These are phyloP conservation scores for Gymnopus androsaceus DNA, from an alignment of 1,284 basidiomycete species.

Conservation along the genomic window DNA sequence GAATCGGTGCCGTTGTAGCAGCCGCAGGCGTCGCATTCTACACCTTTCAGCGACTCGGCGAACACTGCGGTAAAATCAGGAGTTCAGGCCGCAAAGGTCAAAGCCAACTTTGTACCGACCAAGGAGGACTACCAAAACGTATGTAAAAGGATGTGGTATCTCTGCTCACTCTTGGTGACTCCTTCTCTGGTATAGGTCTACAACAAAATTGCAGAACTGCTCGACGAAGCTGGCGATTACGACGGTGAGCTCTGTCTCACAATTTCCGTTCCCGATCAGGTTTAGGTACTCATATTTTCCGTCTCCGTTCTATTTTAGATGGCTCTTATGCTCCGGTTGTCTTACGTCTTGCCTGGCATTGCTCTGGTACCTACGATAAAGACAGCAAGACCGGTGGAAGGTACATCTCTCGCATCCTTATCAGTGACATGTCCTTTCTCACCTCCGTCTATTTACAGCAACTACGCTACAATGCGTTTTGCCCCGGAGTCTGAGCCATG, in stretches of 20 bases:
- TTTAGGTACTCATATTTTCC: conserved; percentile 7
- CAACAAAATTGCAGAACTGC: conserved; percentile 75
- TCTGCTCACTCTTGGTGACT: background rate
- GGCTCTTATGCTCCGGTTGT: conserved; percentile 91
- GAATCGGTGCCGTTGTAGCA: conserved; percentile 52
- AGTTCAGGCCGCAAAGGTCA: conserved; percentile 62
- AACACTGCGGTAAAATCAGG: conserved; percentile 59
- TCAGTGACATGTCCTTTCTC: conserved; percentile 7
- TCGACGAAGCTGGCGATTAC: conserved; percentile 80
- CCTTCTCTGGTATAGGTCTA: conserved; percentile 66
- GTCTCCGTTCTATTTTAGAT: conserved; percentile 48
- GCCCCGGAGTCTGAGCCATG: conserved; percentile 82
- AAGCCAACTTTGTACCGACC: conserved; percentile 63
- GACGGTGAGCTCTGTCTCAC: conserved; percentile 61
- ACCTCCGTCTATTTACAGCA: conserved; percentile 46
- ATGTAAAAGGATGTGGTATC: conserved; percentile 6
- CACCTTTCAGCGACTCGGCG: conserved; percentile 50
- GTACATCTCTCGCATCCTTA: conserved; percentile 33
- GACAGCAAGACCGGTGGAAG: conserved; percentile 85
- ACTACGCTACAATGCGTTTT: conserved; percentile 96
- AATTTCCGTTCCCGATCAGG: conserved; percentile 23
- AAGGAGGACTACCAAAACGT: conserved; percentile 89
- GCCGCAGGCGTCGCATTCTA: conserved; percentile 58
- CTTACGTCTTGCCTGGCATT: conserved; percentile 93
- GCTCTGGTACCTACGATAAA: conserved; percentile 92